Percentiles rank a stretch among this genome's conserved stretches.
phyloP scores from a whole-genome alignment of 805 yeast species.

The Nakazawaea laoshanensis region DNA sequence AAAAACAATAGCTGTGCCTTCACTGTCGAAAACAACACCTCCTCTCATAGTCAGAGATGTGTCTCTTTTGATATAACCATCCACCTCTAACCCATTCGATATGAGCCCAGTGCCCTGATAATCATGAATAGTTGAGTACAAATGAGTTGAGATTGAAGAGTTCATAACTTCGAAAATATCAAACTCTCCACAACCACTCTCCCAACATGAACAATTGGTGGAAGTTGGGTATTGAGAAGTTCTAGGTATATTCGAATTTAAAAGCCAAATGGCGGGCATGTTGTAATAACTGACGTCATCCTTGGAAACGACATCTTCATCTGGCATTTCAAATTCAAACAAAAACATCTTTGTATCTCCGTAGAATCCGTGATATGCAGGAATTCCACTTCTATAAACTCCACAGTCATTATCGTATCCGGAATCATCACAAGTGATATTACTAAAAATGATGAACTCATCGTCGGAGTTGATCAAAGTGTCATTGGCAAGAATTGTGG shows the following conservation, averaged over 20 bases:
- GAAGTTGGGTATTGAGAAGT: conserved; percentile 62
- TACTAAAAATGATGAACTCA: conserved; percentile 55
- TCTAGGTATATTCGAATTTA: conserved; percentile 67
- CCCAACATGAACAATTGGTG: conserved; percentile 67
- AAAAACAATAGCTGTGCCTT: conserved; percentile 56
- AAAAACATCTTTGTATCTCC: conserved; percentile 66
- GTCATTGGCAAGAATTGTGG: conserved; percentile 41
- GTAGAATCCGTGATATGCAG: conserved; percentile 64
- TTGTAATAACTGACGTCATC: conserved; percentile 29
- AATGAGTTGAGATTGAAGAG: conserved; percentile 41
- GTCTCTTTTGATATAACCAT: conserved; percentile 51
- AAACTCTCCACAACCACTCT: conserved; percentile 72
- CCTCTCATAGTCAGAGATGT: conserved; percentile 47
- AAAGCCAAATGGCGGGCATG: conserved; percentile 73
- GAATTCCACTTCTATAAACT: conserved; percentile 65
- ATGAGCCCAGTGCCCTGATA: conserved; percentile 65
- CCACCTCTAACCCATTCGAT: conserved; percentile 48
- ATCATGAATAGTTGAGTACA: conserved; percentile 66
- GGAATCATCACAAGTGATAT: conserved; percentile 46
- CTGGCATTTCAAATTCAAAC: conserved; percentile 63
- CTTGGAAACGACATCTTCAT: conserved; percentile 29
- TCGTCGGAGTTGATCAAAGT: conserved; percentile 46
- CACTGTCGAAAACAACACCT: conserved; percentile 60
- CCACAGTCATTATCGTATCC: conserved; percentile 59
- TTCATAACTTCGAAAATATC: conserved; percentile 73